phyloP scores from a whole-genome alignment of 1,284 basidiomycete species.

The Papiliotrema laurentii region DNA sequence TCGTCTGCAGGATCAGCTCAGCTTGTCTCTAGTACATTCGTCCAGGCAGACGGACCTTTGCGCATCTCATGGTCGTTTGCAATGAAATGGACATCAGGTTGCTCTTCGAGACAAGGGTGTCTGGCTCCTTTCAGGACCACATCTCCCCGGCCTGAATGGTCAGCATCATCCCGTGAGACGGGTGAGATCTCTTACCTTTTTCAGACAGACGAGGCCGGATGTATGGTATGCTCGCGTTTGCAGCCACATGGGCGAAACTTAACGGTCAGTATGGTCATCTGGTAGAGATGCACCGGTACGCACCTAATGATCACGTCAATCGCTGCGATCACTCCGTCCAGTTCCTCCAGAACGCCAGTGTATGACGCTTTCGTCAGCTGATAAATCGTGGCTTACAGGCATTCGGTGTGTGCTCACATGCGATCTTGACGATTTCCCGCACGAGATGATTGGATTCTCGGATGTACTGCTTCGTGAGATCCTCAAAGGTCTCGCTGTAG shows the following conservation, averaged over 20 bases:
- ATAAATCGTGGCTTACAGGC: too few species aligned
- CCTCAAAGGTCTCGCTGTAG: slow-evolving; percentile 66
- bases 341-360: slow-evolving; percentile 79
- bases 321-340: slow-evolving; percentile 83
- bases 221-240: slow-evolving; percentile 80
- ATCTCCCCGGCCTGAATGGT: slow-evolving; percentile 65
- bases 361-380: slow-evolving; percentile 64
- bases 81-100: slow-evolving; percentile 93
- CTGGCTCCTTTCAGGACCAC: slow-evolving; percentile 75
- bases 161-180: not conserved
- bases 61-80: slow-evolving; percentile 65
- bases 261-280: not conserved
- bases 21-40: not conserved
- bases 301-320: slow-evolving; percentile 88
- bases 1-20: slow-evolving; percentile 23
- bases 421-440: slow-evolving; percentile 88
- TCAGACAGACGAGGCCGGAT: slow-evolving; percentile 59
- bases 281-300: slow-evolving; percentile 8
- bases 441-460: slow-evolving; percentile 59
- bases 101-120: slow-evolving; percentile 94
- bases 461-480: slow-evolving; percentile 23
- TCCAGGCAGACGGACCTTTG: slow-evolving; percentile 25
- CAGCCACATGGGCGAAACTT: slow-evolving; percentile 82
- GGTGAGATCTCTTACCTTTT: slow-evolving; percentile 54
- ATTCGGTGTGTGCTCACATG: slow-evolving; percentile 57